Conservation (phyloP, 176 grass and related monocot species). For the Poa annua region DNA sequence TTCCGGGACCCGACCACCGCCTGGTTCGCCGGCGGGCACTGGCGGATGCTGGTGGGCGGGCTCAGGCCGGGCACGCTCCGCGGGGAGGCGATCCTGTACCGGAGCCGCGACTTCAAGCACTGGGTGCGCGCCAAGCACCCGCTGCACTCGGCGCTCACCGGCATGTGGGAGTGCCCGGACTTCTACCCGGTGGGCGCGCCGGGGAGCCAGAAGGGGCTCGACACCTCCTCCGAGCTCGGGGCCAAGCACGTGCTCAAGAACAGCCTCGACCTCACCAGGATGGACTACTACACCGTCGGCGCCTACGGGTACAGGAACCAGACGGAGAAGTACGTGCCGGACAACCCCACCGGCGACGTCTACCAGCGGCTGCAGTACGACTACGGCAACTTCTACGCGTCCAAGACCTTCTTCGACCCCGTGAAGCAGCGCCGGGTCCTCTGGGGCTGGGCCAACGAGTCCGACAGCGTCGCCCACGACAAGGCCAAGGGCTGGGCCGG, state of each 20-base stretch:
- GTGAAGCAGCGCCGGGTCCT: constrained; percentile 51
- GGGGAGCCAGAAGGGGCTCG: constrained; percentile 19
- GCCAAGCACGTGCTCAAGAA: constrained; percentile 58
- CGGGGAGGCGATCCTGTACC: constrained; percentile 52
- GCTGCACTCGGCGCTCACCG: constrained; percentile 45
- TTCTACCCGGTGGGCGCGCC: constrained; percentile 37
- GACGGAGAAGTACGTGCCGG: constrained; percentile 51
- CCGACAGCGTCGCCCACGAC: constrained; percentile 46
- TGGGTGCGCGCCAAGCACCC: constrained; percentile 56
- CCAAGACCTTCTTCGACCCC: constrained; percentile 73
- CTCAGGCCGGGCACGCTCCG: neutral
- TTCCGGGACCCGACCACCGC: constrained; percentile 74
- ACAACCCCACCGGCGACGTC: constrained; percentile 41
- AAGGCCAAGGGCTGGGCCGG: constrained; percentile 66
- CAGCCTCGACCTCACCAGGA: constrained; percentile 48
- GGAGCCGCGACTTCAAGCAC: constrained; percentile 52
- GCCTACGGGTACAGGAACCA: neutral
- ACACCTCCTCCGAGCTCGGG: constrained; percentile 12
- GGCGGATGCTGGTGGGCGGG: constrained; percentile 63
- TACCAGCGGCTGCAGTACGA: constrained; percentile 47
- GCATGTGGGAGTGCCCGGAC: constrained; percentile 69
- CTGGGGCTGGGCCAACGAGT: constrained; percentile 68
- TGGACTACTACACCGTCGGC: constrained; percentile 32
- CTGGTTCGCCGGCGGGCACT: constrained; percentile 45
- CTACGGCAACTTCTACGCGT: constrained; percentile 91